A percentile compares a stretch with the other conserved stretches of the same genome.
Conservation (phyloP, 1,139 yeast species). For the Geotrichum cucujoidarum region DNA sequence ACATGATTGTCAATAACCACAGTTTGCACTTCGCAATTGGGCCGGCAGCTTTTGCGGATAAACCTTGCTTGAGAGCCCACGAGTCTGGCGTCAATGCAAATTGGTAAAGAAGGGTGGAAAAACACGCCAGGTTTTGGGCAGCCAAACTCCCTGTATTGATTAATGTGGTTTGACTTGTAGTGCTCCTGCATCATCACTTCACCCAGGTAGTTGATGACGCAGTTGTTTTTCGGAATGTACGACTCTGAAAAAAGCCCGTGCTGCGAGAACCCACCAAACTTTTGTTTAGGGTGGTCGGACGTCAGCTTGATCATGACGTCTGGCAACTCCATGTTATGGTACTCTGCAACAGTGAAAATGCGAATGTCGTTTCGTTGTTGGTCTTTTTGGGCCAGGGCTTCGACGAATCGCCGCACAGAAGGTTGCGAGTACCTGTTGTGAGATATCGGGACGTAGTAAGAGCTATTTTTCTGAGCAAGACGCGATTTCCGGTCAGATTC, state of each 20-base stretch:
- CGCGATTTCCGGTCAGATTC: constrained; percentile 20
- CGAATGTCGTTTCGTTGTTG: not conserved
- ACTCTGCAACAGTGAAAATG: constrained; percentile 27
- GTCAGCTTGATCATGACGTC: constrained; percentile 41
- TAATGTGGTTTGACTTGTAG: constrained; percentile 60
- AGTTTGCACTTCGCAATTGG: constrained; percentile 65
- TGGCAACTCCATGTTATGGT: constrained; percentile 27
- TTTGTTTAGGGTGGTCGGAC: constrained; percentile 53
- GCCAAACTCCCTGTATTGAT: constrained; percentile 79
- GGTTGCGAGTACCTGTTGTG: constrained; percentile 17
- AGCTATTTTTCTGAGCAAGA: constrained; percentile 18
- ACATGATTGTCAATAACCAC: constrained; percentile 45
- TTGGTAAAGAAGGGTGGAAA: constrained; percentile 46
- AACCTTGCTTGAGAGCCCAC: constrained; percentile 76
- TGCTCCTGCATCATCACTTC: constrained; percentile 61
- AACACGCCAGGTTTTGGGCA: constrained; percentile 77
- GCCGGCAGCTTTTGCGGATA: constrained; percentile 65
- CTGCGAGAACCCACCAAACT: constrained; percentile 68
- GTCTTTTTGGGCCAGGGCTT: constrained; percentile 4
- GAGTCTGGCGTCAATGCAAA: constrained; percentile 72
- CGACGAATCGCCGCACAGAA: constrained; percentile 8
- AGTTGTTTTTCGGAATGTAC: constrained; percentile 46
- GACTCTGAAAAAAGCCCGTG: constrained; percentile 55
- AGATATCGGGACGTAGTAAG: constrained; percentile 17
- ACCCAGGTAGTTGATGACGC: constrained; percentile 65